These are phyloP conservation scores for Chytridiales sp. DNA, from an alignment of 371 early-diverging fungal species.

Conservation along the genomic window DNA sequence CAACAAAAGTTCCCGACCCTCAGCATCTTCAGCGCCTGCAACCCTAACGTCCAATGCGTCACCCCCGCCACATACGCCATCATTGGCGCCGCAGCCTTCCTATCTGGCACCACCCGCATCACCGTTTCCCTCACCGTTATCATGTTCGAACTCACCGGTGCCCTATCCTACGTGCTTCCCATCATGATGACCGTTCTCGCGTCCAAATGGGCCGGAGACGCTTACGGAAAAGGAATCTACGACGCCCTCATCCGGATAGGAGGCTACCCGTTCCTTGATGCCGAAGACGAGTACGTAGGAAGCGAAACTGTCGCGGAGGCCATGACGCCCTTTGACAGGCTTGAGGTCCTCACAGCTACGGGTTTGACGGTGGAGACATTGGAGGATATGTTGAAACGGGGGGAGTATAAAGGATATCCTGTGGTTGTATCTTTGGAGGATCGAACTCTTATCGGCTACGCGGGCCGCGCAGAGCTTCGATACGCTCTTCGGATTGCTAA, in stretches of 20 bases:
- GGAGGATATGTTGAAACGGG: conserved; percentile 35
- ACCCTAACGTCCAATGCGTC: conserved; percentile 60
- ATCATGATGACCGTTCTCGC: conserved; percentile 92
- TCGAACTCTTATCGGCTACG: conserved; percentile 76
- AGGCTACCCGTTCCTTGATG: conserved; percentile 87
- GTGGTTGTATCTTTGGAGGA: conserved; percentile 63
- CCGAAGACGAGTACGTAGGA: conserved; percentile 73
- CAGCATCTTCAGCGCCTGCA: conserved; percentile 43
- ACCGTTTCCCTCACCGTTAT: conserved; percentile 94
- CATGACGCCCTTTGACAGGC: conserved; percentile 66
- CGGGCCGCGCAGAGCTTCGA: conserved; percentile 79
- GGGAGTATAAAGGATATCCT: conserved; percentile 79
- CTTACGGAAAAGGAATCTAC: conserved; percentile 80
- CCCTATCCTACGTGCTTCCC: conserved; percentile 86
- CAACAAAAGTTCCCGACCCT: conserved; percentile 32
- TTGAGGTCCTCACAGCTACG: conserved; percentile 60
- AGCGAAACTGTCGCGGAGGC: conserved; percentile 60
- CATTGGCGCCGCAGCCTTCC: conserved; percentile 91
- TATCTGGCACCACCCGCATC: conserved; percentile 93
- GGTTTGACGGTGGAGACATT: conserved; percentile 58
- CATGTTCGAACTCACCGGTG: conserved; percentile 94
- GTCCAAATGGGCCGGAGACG: conserved; percentile 92
- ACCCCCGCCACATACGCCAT: conserved; percentile 94
- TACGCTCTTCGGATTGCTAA: conserved; percentile 65
- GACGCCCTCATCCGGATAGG: conserved; percentile 80